These are phyloP conservation scores for Aspergillus flavus DNA, from an alignment of 2,329 filamentous ascomycete genomes.

Conservation along the genomic window DNA sequence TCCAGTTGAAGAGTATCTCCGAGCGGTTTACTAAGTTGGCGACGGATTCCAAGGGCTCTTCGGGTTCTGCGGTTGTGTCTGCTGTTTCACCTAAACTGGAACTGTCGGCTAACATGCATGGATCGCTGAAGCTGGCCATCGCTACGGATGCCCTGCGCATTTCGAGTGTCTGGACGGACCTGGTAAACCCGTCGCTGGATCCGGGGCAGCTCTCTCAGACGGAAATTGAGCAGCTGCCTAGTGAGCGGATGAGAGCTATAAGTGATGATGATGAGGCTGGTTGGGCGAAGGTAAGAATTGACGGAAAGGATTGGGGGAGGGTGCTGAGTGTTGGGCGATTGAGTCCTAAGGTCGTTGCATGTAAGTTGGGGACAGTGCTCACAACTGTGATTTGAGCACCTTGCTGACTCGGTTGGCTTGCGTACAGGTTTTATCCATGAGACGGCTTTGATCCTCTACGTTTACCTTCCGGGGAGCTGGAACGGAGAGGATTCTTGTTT, in stretches of 20 bases:
- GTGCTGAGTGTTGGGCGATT: slow-evolving; percentile 91
- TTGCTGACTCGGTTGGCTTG: background rate
- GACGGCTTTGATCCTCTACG: slow-evolving; percentile 49
- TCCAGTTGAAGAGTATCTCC: slow-evolving; percentile 89
- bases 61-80: slow-evolving; percentile 29
- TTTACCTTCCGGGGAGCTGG: slow-evolving; percentile 47
- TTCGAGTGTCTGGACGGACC: slow-evolving; percentile 78
- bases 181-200: slow-evolving; percentile 87
- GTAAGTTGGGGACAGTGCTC: slow-evolving; percentile 48
- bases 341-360: slow-evolving; percentile 90
- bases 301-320: slow-evolving; percentile 90
- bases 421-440: slow-evolving; percentile 47
- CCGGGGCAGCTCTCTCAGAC: slow-evolving; percentile 70
- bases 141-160: slow-evolving; percentile 83
- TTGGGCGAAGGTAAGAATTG: slow-evolving; percentile 88
- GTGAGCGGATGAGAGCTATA: slow-evolving; percentile 70
- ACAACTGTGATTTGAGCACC: background rate
- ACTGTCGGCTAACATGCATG: slow-evolving; percentile 92
- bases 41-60: slow-evolving; percentile 38
- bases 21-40: slow-evolving; percentile 88
- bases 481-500: slow-evolving; percentile 49
- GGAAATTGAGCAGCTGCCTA: slow-evolving; percentile 74
- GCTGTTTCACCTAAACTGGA: slow-evolving; percentile 67
- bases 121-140: slow-evolving; percentile 76
- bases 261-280: slow-evolving; percentile 72